Conservation (phyloP, 2,329 filamentous ascomycete species). For the Sporothrix mexicana region DNA sequence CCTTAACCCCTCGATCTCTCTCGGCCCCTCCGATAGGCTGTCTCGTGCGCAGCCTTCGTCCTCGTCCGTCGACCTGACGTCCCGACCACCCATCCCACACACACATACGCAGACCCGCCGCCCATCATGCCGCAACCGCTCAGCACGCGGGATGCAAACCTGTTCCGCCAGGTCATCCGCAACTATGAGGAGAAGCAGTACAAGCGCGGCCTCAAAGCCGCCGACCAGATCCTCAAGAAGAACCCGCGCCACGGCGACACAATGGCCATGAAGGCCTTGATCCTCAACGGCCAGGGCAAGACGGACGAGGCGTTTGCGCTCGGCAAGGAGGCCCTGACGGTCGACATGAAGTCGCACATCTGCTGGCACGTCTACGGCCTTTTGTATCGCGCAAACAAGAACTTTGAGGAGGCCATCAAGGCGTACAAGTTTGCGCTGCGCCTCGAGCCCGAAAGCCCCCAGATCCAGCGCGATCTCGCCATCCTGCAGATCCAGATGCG, state of each 20-base stretch:
- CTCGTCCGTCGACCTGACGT: constrained; percentile 23
- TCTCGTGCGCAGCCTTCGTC: constrained; percentile 28
- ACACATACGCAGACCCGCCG: constrained; percentile 29
- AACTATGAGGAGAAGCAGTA: constrained; percentile 99
- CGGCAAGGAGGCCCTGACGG: constrained; percentile 88
- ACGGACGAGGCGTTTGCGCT: constrained; percentile 92
- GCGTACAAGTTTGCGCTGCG: constrained; percentile 95
- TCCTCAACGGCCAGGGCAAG: constrained; percentile 91
- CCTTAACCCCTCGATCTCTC: neutral
- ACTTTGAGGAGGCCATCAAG: constrained; percentile 98
- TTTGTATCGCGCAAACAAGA: constrained; percentile 91
- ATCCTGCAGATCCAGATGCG: constrained; percentile 95
- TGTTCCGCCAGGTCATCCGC: constrained; percentile 94
- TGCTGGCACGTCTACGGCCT: constrained; percentile 99
- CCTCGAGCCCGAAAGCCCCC: constrained; percentile 90
- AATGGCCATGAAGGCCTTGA: constrained; percentile 97
- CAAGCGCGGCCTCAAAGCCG: constrained; percentile 90
- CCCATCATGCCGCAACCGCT: constrained; percentile 72
- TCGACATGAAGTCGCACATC: constrained; percentile 98
- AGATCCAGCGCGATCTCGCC: constrained; percentile 93
- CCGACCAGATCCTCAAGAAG: constrained; percentile 95
- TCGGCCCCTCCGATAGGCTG: neutral
- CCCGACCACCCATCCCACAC: neutral
- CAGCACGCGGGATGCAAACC: constrained; percentile 85
- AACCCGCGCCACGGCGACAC: constrained; percentile 96